Evolutionary conservation across 2,329 filamentous ascomycete species (phyloP), one percentile per base, ranked within the genome.

Genomic region (Chlorencoelia australis): DNA sequence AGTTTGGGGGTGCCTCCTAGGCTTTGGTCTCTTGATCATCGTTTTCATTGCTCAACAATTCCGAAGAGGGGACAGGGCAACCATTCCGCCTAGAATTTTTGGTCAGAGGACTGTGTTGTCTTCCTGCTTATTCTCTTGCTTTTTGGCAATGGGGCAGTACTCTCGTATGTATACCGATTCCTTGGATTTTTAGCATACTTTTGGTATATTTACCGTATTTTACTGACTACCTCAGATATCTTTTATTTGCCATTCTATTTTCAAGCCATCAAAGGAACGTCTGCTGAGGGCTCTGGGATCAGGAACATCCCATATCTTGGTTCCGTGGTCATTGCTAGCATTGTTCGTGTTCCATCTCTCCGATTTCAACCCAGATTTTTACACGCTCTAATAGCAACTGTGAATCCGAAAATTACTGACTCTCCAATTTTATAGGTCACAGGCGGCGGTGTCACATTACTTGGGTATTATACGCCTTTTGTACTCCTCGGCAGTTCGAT

Each of bases 171-270:
- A 4, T 25, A 10, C 22, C 4, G 10, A 9, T 25, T 6, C 22
- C 22, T 9, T 25, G 22, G 10, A 3, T 3, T 25, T 25, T 25
- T 3, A 25, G 3, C 22, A 9, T 13, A 25, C 4, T 25, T 25
- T 25, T 25, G 13, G 22, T 9, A 25, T 10, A 13, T 25, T 10
- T 25, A n/a, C n/a, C n/a, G n/a, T n/a, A n/a, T n/a, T n/a, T n/a
- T n/a, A n/a, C n/a, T n/a, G n/a, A n/a, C n/a, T n/a, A n/a, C n/a
- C n/a, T n/a, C n/a, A 8, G 33, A 40, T 15, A 36, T 40, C 5
- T 40, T 15, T 30, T 67, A 66, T 41, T 51, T 69, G 8, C 67
- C 68, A 3, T 59, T 70, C 43, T 71, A 67, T 57, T 69, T 72
- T 51, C 65, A 72, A 56, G 59, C 62, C 20, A 59, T 71, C 42